phyloP scores from a whole-genome alignment of 345 rosid genomes.

The Pugionium dolabratum region DNA sequence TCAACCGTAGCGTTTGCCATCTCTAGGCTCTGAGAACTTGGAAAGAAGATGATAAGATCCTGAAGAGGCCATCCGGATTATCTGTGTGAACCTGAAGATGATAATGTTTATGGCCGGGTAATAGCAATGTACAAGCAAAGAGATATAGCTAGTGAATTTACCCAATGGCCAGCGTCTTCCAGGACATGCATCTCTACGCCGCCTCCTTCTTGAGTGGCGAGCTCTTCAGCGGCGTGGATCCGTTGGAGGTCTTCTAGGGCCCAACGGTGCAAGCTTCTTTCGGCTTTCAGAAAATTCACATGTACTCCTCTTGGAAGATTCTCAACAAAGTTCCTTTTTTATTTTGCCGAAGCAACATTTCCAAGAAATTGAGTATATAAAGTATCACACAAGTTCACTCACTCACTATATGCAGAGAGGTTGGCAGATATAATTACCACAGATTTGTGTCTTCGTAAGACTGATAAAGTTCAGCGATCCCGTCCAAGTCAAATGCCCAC shows the following conservation, averaged over 20 bases:
- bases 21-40: constrained; percentile 46
- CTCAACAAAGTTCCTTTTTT: constrained; percentile 76
- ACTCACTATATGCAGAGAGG: neutral
- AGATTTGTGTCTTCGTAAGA: constrained; percentile 89
- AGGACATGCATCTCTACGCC: constrained; percentile 97
- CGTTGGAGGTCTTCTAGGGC: constrained; percentile 90
- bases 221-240: constrained; percentile 87
- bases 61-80: constrained; percentile 94
- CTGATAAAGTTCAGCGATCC: constrained; percentile 74
- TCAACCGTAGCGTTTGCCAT: neutral
- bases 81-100: constrained; percentile 76
- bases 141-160: constrained; percentile 34
- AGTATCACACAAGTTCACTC: neutral
- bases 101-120: neutral
- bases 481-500: constrained; percentile 82
- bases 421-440: constrained; percentile 51
- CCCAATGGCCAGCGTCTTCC: constrained; percentile 98
- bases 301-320: constrained; percentile 87
- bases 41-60: constrained; percentile 82
- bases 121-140: constrained; percentile 14
- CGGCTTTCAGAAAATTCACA: constrained; percentile 88
- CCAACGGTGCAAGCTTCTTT: constrained; percentile 97
- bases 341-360: constrained; percentile 19
- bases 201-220: constrained; percentile 84
- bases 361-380: constrained; percentile 12